Evolutionary conservation across 2,329 filamentous ascomycete genomes (phyloP).

Genomic region (Cryphonectria japonica): DNA sequence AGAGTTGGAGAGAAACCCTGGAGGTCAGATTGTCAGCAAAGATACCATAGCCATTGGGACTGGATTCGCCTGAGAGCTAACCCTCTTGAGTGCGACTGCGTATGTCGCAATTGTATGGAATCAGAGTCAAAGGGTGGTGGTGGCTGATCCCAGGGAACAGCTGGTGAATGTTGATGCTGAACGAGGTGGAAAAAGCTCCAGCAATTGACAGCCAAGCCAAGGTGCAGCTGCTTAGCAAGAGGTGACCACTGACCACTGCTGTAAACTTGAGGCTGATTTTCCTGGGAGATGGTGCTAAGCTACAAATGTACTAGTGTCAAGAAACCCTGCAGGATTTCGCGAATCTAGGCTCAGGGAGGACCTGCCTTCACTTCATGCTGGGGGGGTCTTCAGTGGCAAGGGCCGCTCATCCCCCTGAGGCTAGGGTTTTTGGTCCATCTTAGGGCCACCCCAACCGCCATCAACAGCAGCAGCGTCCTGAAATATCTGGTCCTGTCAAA

Average conservation of each 20-base stretch:
- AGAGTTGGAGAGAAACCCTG: slow-evolving; percentile 48
- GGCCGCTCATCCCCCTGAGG: neutral
- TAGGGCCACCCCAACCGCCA: neutral
- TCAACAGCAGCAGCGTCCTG: neutral
- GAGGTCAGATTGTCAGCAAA: slow-evolving; percentile 64
- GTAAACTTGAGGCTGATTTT: slow-evolving; percentile 49
- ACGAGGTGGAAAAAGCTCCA: slow-evolving; percentile 6
- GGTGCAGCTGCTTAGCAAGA: slow-evolving; percentile 41
- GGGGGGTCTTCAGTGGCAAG: slow-evolving; percentile 2
- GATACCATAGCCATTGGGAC: slow-evolving; percentile 79
- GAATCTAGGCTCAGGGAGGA: neutral
- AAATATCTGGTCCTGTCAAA: neutral
- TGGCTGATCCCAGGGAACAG: neutral
- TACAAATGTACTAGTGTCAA: slow-evolving; percentile 33
- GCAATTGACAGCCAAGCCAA: slow-evolving; percentile 10
- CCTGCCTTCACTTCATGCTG: too few species aligned
- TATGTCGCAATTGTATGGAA: neutral
- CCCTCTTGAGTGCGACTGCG: slow-evolving; percentile 17
- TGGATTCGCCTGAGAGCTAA: slow-evolving; percentile 34
- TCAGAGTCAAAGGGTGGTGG: neutral
- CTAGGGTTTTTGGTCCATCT: neutral
- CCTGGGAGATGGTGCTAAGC: slow-evolving; percentile 36
- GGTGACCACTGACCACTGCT: slow-evolving; percentile 15
- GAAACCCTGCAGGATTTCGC: neutral
- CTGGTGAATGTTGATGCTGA: neutral